phyloP scores from a whole-genome alignment of 306 rosid genomes.

The Coriaria nepalensis region DNA sequence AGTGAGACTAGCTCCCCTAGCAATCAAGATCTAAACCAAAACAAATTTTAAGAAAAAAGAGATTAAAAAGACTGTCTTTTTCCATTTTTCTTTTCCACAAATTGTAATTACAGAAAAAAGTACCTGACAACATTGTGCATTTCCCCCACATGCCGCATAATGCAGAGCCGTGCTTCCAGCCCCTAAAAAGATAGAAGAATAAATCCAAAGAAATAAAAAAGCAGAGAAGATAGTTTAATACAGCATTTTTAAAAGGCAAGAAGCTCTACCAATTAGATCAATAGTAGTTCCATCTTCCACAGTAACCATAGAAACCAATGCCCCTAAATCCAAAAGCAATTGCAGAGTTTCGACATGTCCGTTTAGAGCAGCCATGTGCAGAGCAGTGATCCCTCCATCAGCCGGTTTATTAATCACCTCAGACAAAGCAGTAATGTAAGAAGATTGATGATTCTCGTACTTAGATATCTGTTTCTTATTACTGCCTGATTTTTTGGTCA shows the following conservation, averaged over 20 bases:
- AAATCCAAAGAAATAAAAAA: not conserved
- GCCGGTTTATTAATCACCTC: constrained; percentile 62
- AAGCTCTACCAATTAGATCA: constrained; percentile 57
- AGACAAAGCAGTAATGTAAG: constrained; percentile 38
- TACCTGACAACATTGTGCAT: constrained; percentile 89
- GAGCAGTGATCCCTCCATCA: constrained; percentile 95
- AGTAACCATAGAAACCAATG: constrained; percentile 62
- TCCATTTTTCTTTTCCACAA: not conserved
- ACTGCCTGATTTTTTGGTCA: constrained; percentile 20
- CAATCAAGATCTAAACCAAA: constrained; percentile 62
- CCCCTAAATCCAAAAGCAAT: constrained; percentile 85
- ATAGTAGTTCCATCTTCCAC: constrained; percentile 90
- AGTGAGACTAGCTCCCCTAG: constrained; percentile 63
- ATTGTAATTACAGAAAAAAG: constrained; percentile 4
- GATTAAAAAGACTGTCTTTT: not conserved
- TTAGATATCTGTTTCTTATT: constrained; percentile 31
- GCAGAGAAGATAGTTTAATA: not conserved
- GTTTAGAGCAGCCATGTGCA: constrained; percentile 96
- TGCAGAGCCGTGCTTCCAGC: constrained; percentile 96
- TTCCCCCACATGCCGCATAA: constrained; percentile 95
- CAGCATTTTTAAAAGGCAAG: not conserved
- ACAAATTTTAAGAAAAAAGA: constrained; percentile 13
- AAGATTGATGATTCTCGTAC: constrained; percentile 25
- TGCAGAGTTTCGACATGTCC: constrained; percentile 80
- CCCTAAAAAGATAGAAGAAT: constrained; percentile 24